Conservation (phyloP, 441 rosid genomes). For the Metrosideros polymorpha region DNA sequence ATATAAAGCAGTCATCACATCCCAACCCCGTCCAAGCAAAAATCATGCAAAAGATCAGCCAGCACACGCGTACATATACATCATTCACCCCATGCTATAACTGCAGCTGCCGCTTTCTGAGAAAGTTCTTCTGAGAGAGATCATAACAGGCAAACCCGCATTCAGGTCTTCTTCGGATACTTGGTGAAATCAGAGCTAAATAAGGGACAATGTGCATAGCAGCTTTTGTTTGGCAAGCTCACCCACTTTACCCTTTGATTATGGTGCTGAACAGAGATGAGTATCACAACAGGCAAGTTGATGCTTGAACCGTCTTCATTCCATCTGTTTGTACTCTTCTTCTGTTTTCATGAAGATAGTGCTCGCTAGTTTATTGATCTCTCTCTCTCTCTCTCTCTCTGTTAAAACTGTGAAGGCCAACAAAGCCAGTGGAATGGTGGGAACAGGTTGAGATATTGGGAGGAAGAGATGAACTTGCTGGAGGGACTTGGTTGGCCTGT, state of each 20-base stretch:
- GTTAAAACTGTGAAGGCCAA: conserved; percentile 25
- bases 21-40: background rate
- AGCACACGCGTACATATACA: background rate
- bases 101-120: background rate
- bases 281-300: conserved; percentile 44
- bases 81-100: background rate
- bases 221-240: conserved; percentile 56
- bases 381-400: background rate
- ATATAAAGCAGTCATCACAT: background rate
- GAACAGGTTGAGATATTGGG: conserved; percentile 40
- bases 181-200: background rate
- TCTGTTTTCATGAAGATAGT: background rate
- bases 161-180: background rate
- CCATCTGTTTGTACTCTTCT: background rate
- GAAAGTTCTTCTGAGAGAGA: background rate
- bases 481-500: conserved; percentile 73
- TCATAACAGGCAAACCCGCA: background rate
- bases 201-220: conserved; percentile 54
- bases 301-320: background rate
- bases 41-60: background rate
- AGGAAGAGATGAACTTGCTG: conserved; percentile 51
- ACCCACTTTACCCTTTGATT: conserved; percentile 53
- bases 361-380: background rate
- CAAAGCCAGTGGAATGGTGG: conserved; percentile 61
- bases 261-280: conserved; percentile 68